Percentiles rank a stretch among this genome's conserved stretches.
phyloP scores from a whole-genome alignment of 1,139 yeast genomes.

The Candida sanyaensis region DNA sequence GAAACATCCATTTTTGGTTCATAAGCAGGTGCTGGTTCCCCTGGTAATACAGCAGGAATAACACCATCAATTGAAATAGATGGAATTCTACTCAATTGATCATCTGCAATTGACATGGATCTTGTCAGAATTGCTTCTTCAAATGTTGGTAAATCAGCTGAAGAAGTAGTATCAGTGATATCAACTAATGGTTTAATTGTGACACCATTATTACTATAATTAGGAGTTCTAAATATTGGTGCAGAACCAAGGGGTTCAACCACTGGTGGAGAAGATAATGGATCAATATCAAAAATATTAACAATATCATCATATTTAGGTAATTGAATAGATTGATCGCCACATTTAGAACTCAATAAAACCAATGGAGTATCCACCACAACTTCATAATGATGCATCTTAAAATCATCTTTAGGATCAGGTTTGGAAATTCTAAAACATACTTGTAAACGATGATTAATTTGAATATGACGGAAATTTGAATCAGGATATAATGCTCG shows the following conservation, averaged over 20 bases:
- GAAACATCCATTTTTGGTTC: slow-evolving; percentile 16
- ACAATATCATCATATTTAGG: slow-evolving; percentile 59
- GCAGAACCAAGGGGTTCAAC: slow-evolving; percentile 10
- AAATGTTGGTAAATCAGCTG: slow-evolving; percentile 53
- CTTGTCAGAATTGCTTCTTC: slow-evolving; percentile 53
- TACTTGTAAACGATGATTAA: slow-evolving; percentile 76
- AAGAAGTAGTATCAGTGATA: slow-evolving; percentile 10
- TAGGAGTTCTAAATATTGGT: slow-evolving; percentile 35
- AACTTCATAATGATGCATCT: slow-evolving; percentile 83
- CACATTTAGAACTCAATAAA: slow-evolving; percentile 72
- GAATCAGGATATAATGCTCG: slow-evolving; percentile 66
- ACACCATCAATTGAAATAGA: slow-evolving; percentile 21
- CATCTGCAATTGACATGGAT: slow-evolving; percentile 38
- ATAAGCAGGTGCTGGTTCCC: slow-evolving; percentile 41
- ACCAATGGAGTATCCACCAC: slow-evolving; percentile 84
- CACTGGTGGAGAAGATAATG: slow-evolving; percentile 2
- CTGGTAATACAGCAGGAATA: slow-evolving; percentile 15
- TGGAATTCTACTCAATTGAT: slow-evolving; percentile 35
- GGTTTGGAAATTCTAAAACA: slow-evolving; percentile 76
- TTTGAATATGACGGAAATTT: slow-evolving; percentile 66
- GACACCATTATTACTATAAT: slow-evolving; percentile 37
- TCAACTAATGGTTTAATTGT: slow-evolving; percentile 34
- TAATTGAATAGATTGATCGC: slow-evolving; percentile 63
- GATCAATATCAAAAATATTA: background rate
- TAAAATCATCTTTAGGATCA: slow-evolving; percentile 54